Percentiles rank a stretch among this genome's conserved stretches.
Conservation (phyloP, 1,139 yeast genomes). For the Yamadazyma jaroonii region DNA sequence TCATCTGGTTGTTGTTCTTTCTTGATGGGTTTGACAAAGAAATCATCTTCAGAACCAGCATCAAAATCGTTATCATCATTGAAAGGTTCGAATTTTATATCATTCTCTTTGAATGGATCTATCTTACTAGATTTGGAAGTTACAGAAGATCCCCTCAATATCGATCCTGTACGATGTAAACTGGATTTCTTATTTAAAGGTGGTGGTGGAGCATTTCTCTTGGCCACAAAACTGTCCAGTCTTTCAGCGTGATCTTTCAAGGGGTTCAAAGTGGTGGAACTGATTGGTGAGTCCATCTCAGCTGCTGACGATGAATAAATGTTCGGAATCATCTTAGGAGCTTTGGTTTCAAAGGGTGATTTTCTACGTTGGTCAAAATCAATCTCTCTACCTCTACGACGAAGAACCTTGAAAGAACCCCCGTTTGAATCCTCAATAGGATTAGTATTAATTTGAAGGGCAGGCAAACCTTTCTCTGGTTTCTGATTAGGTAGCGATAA, state of each 20-base stretch:
- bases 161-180: slow-evolving; percentile 12
- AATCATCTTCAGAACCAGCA: slow-evolving; percentile 48
- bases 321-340: slow-evolving; percentile 43
- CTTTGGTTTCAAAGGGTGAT: slow-evolving; percentile 60
- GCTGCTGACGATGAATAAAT: slow-evolving; percentile 43
- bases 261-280: slow-evolving; percentile 36
- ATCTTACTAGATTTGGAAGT: slow-evolving; percentile 15
- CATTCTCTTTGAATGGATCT: slow-evolving; percentile 65
- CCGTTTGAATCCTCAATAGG: not conserved
- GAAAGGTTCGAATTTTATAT: slow-evolving; percentile 69
- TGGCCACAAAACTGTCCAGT: slow-evolving; percentile 48
- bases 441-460: slow-evolving; percentile 29
- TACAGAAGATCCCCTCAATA: slow-evolving; percentile 9
- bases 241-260: slow-evolving; percentile 25
- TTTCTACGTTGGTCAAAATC: slow-evolving; percentile 79
- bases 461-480: slow-evolving; percentile 18
- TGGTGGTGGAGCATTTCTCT: slow-evolving; percentile 75
- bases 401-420: slow-evolving; percentile 58
- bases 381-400: slow-evolving; percentile 67
- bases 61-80: slow-evolving; percentile 43
- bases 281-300: slow-evolving; percentile 35
- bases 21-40: slow-evolving; percentile 57
- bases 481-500: slow-evolving; percentile 20
- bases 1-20: slow-evolving; percentile 16
- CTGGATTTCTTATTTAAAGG: slow-evolving; percentile 29